Conservation (phyloP, 2,329 filamentous ascomycete species). For the Colletotrichum echinochloae region DNA sequence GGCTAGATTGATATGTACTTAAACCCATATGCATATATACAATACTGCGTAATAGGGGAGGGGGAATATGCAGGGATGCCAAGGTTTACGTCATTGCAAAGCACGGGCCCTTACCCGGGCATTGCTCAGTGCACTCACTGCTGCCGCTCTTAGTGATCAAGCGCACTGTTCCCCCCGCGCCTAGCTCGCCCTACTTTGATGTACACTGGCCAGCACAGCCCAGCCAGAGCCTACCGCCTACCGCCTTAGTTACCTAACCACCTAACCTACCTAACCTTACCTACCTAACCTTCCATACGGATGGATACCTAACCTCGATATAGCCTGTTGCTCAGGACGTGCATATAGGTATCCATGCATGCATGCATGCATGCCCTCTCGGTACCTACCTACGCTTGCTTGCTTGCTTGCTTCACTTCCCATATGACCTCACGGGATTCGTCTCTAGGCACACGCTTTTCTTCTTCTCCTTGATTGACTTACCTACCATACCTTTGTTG, state of each 20-base stretch:
- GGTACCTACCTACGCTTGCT: no score
- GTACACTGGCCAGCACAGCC: no score
- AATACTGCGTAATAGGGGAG: background rate
- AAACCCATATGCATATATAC: background rate
- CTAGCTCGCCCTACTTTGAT: background rate
- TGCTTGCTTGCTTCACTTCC: no score
- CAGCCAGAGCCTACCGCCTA: no score
- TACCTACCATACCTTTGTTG: background rate
- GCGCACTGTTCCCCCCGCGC: background rate
- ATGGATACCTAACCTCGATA: no score
- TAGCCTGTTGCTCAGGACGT: background rate
- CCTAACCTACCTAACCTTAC: no score
- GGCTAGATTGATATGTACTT: no score
- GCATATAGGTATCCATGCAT: no score
- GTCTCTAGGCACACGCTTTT: conserved; percentile 6
- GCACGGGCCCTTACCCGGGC: no score
- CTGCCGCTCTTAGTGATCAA: background rate
- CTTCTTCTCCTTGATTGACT: background rate
- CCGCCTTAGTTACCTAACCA: no score
- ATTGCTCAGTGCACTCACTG: background rate
- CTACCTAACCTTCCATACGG: no score
- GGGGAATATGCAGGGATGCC: background rate
- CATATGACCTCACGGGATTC: conserved; percentile 23
- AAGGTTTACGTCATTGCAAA: conserved; percentile 11
- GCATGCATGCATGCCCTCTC: background rate